Base-by-base conservation (phyloP, 495 filamentous ascomycete genomes). In the Parathielavia appendiculata region DNA sequence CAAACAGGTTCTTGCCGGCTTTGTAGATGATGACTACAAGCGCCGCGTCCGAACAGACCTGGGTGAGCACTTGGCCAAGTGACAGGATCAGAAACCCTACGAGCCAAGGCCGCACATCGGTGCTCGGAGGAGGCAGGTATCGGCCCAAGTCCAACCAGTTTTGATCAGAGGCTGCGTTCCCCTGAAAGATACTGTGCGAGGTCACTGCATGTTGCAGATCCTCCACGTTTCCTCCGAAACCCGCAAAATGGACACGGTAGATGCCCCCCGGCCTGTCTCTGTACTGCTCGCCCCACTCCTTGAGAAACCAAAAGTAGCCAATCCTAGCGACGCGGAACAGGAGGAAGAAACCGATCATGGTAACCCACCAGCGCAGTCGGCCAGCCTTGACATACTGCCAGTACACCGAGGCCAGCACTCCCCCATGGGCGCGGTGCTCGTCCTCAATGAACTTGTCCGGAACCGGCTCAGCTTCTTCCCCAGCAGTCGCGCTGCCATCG, bases 371-470 rank as follows among this genome's bases (percentile, higher is more conserved):
- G 45, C 71, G 74, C 10, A 90, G 76, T 40, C 81, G 83, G 7
- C 89, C 89, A 12, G 89, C 87, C 72, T 83, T 86, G 61, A 95
- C 83, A 64, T 91, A 95, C 53, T 82, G 82, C 88, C 86, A 92
- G 61, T 92, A 95, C 0, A 92, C 85, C 17, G 77, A 75, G 11
- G 79, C 76, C 64, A 89, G 76, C 6, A 95, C 88, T 4, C 87
- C 87, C 51, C 89, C 89, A 61, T 88, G 83, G 0, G 82, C 86
- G 47, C 88, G 79, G 63, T 84, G 76, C 67, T 95, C 90, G 17
- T 95, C 88, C 65, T 91, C 85, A 41, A 92, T 85, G 67, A 95
- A 92, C 63, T 89, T 90, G 14, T 87, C 84, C 1, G 87, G 83
- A 12, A 83, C 71, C 0, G 78, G 77, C 2, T 68, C 69, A 17